Evolutionary conservation across 2,329 filamentous ascomycete species (phyloP).

Genomic region (Monosporascus ibericus): DNA sequence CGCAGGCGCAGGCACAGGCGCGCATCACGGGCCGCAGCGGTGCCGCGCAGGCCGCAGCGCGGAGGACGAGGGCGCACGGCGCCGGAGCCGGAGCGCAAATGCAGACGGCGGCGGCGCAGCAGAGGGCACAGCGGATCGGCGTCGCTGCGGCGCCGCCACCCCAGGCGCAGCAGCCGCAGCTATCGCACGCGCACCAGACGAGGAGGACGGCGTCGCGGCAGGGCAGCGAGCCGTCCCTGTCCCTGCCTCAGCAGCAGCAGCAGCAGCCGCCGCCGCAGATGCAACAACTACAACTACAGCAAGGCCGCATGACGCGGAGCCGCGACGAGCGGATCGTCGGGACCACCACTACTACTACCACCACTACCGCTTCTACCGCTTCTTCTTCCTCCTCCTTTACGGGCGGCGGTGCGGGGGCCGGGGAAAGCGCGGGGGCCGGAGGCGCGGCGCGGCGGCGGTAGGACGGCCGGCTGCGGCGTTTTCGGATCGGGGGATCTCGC

Average conservation of each 20-base stretch:
- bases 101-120: constrained; percentile 2
- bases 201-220: constrained; percentile 6
- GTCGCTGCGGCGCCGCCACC: neutral
- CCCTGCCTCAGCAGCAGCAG: neutral
- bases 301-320: constrained; percentile 21
- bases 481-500: neutral
- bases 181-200: constrained; percentile 2
- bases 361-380: neutral
- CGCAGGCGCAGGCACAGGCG: constrained; percentile 10
- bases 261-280: constrained; percentile 12
- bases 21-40: constrained; percentile 14
- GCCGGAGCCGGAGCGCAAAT: constrained; percentile 9
- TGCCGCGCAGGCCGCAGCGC: neutral
- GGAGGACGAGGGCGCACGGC: neutral
- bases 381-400: too few relatives aligned
- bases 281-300: neutral
- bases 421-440: constrained; percentile 2
- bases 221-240: neutral
- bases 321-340: constrained; percentile 24
- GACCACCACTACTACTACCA: neutral
- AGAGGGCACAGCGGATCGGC: neutral
- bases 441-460: constrained; percentile 9
- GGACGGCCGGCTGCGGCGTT: neutral
- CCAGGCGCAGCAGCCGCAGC: too few relatives aligned
- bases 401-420: too few relatives aligned